Conservation (phyloP, 768 basidiomycete genomes). For the Boletus rufocinnamomeus region DNA sequence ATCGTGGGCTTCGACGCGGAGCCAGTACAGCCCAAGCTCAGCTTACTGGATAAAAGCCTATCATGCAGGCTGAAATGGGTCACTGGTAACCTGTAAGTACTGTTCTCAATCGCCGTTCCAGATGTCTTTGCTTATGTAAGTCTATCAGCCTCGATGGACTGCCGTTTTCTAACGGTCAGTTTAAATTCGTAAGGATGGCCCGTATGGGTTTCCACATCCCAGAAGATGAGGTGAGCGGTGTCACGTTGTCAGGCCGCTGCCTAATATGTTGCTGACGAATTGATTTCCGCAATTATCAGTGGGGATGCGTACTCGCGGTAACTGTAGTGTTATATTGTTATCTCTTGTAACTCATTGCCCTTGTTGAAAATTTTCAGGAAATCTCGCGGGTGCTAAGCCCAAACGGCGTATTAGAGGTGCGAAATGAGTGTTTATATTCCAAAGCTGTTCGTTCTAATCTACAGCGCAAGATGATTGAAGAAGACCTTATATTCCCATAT, state of each 20-base stretch:
- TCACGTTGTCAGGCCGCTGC: neutral
- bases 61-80: slow-evolving; percentile 62
- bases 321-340: slow-evolving; percentile 16
- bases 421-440: slow-evolving; percentile 12
- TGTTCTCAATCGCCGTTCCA: slow-evolving; percentile 9
- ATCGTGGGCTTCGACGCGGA: slow-evolving; percentile 63
- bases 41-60: slow-evolving; percentile 41
- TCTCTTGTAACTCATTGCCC: slow-evolving; percentile 17
- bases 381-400: slow-evolving; percentile 64
- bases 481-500: slow-evolving; percentile 70
- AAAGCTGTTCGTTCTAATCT: slow-evolving; percentile 7
- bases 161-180: slow-evolving; percentile 57
- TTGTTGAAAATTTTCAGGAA: slow-evolving; percentile 49
- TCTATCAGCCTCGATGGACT: slow-evolving; percentile 59
- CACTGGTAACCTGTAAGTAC: slow-evolving; percentile 73
- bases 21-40: slow-evolving; percentile 52
- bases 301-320: slow-evolving; percentile 69
- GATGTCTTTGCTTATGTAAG: slow-evolving; percentile 10
- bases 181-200: slow-evolving; percentile 67
- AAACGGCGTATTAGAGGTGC: slow-evolving; percentile 65
- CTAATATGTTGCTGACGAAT: slow-evolving; percentile 17
- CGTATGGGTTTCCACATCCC: slow-evolving; percentile 68
- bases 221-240: slow-evolving; percentile 60
- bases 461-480: slow-evolving; percentile 62
- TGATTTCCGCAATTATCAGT: slow-evolving; percentile 39